These are phyloP conservation scores for Pythium apleroticum DNA, from an alignment of 352 stramenopile species.

Conservation along the genomic window DNA sequence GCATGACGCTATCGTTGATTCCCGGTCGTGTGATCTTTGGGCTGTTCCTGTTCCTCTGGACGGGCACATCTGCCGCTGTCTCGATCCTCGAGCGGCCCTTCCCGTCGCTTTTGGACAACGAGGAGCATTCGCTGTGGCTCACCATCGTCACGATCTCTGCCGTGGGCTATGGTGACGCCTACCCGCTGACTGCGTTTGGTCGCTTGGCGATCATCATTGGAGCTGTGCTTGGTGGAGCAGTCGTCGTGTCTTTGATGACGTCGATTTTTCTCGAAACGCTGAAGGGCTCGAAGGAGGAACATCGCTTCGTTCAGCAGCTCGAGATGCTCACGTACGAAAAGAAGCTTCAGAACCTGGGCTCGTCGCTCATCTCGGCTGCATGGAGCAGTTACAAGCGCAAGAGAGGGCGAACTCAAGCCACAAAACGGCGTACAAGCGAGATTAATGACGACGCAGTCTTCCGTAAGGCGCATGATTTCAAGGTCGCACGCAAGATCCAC, in stretches of 20 bases:
- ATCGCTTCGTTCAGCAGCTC: slow-evolving; percentile 44
- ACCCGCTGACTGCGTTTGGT: slow-evolving; percentile 48
- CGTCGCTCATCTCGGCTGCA: slow-evolving; percentile 37
- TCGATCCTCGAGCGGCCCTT: slow-evolving; percentile 64
- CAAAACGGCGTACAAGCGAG: neutral
- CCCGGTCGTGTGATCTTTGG: slow-evolving; percentile 39
- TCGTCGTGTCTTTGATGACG: slow-evolving; percentile 61
- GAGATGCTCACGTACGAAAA: slow-evolving; percentile 45
- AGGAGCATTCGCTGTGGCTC: slow-evolving; percentile 64
- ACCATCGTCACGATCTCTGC: slow-evolving; percentile 62
- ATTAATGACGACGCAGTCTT: slow-evolving; percentile 10
- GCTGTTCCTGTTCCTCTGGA: slow-evolving; percentile 51
- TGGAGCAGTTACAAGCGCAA: slow-evolving; percentile 27
- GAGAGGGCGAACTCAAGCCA: neutral
- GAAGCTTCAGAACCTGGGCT: slow-evolving; percentile 28
- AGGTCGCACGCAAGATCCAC: slow-evolving; percentile 9
- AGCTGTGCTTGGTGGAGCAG: slow-evolving; percentile 47
- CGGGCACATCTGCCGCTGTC: slow-evolving; percentile 44
- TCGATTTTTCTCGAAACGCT: slow-evolving; percentile 60
- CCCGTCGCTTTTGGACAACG: slow-evolving; percentile 50
- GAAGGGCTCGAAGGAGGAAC: slow-evolving; percentile 59
- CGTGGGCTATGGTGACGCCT: slow-evolving; percentile 62
- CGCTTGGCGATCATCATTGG: slow-evolving; percentile 48
- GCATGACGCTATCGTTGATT: slow-evolving; percentile 44
- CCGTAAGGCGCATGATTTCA: slow-evolving; percentile 17